Conservation (phyloP, 2,329 filamentous ascomycete species). For the Calycina herbarum region DNA sequence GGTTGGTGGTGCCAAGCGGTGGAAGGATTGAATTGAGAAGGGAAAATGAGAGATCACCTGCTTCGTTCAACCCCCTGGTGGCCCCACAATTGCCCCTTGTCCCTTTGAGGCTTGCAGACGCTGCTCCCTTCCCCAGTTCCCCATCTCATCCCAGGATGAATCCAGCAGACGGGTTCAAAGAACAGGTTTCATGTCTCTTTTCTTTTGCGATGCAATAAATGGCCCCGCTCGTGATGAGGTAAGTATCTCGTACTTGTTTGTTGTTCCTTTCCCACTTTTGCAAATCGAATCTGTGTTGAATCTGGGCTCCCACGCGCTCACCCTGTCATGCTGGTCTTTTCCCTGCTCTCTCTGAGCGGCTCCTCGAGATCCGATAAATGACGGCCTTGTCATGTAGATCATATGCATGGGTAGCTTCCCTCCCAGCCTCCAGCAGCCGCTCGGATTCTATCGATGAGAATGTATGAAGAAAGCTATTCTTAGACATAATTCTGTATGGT, state of each 20-base stretch:
- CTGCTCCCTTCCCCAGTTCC: background rate
- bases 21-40: constrained; percentile 2
- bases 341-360: background rate
- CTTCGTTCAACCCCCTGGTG: background rate
- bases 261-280: constrained; percentile 1
- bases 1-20: background rate
- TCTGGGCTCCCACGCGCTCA: constrained; percentile 2
- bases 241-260: background rate
- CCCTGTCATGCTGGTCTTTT: constrained; percentile 1
- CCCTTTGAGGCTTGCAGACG: background rate
- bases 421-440: constrained; percentile 1
- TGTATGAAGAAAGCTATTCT: constrained; percentile 2
- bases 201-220: background rate
- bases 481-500: background rate
- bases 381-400: constrained; percentile 1
- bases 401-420: constrained; percentile 5
- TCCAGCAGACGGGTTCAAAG: background rate
- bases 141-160: background rate
- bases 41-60: constrained; percentile 4
- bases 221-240: background rate
- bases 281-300: background rate
- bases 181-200: background rate
- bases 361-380: constrained; percentile 4
- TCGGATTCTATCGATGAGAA: background rate
- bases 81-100: background rate